These are phyloP conservation scores for Leptographium lundbergii DNA, from an alignment of 2,329 filamentous ascomycete species.

Conservation along the genomic window DNA sequence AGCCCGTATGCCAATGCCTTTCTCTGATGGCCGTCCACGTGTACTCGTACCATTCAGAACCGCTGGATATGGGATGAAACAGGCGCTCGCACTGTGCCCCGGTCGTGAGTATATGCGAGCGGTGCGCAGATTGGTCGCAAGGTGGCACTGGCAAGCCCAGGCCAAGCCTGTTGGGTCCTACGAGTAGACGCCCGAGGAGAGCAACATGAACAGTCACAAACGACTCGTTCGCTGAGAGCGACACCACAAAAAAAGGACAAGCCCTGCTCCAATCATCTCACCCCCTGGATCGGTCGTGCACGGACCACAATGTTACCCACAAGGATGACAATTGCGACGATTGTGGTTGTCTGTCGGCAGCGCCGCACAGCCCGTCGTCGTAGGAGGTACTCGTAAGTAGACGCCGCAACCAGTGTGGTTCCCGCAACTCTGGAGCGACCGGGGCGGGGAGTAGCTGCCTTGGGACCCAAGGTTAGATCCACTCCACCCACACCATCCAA, in stretches of 20 bases:
- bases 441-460: conserved; percentile 10
- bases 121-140: neutral
- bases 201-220: neutral
- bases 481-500: conserved; percentile 8
- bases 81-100: neutral
- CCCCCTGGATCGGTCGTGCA: neutral
- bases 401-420: conserved; percentile 6
- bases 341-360: neutral
- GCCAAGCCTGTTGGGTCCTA: neutral
- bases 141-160: too few relatives aligned
- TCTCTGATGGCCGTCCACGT: neutral
- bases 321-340: neutral
- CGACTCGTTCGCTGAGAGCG: neutral
- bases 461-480: conserved; percentile 10
- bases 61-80: neutral
- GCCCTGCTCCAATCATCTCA: neutral
- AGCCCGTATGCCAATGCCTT: neutral
- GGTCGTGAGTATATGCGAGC: neutral
- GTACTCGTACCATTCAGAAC: neutral
- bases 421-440: conserved; percentile 10
- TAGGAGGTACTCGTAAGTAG: conserved; percentile 3
- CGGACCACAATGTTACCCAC: neutral
- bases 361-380: neutral
- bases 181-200: neutral
- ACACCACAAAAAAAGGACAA: neutral